Percentiles rank a stretch among this genome's conserved stretches.
phyloP scores from a whole-genome alignment of 2,329 filamentous ascomycete genomes.

The Rhinocladiella similis region DNA sequence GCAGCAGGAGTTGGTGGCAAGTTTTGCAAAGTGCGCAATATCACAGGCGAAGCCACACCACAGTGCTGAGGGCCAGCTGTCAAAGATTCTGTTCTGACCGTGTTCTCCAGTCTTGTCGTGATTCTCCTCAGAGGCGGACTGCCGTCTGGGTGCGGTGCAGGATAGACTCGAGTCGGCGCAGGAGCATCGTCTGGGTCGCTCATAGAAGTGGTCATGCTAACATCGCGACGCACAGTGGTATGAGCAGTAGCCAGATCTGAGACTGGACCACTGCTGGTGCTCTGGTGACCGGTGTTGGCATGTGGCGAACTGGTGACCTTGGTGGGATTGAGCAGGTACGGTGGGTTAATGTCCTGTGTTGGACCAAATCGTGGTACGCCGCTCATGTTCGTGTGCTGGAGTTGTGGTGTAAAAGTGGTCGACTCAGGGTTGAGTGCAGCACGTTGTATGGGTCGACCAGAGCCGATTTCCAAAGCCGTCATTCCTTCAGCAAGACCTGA shows the following conservation, averaged over 20 bases:
- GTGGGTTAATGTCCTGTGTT: conserved; percentile 6
- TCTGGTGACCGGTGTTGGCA: conserved; percentile 14
- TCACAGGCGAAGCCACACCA: neutral
- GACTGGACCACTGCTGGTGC: conserved; percentile 1
- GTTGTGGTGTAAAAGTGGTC: neutral
- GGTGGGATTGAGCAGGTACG: neutral
- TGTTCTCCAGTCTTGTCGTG: neutral
- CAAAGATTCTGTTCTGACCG: neutral
- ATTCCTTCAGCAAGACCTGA: neutral
- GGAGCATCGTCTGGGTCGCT: conserved; percentile 4
- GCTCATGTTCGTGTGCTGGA: neutral
- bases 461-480: neutral
- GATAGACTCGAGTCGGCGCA: neutral
- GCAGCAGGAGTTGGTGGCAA: neutral
- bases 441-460: neutral
- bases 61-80: neutral
- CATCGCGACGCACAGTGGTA: conserved; percentile 4
- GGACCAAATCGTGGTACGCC: neutral
- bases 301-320: neutral
- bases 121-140: neutral
- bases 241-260: conserved; percentile 1
- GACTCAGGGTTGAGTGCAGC: neutral
- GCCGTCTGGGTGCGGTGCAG: neutral
- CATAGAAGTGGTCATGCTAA: conserved; percentile 4
- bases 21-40: neutral